A percentile compares a stretch with the other conserved stretches of the same genome.
Evolutionary conservation across 2,329 filamentous ascomycete genomes (phyloP).

Genomic region (Penicillium sp.): DNA sequence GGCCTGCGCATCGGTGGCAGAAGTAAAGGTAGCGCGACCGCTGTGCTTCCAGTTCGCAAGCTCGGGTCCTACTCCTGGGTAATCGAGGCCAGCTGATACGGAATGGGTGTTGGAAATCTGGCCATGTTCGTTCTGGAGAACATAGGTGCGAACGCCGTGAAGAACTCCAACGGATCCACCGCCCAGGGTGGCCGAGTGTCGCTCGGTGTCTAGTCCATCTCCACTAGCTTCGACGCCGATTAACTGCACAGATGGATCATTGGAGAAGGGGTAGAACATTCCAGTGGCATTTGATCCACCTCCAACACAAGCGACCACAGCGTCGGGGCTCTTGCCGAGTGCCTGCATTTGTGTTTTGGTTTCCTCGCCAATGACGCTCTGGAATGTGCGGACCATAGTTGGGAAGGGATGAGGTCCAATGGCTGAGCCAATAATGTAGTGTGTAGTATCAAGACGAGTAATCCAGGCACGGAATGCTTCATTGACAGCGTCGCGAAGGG

Average conservation of each 20-base stretch:
- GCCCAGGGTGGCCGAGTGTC: constrained; percentile 85
- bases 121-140: constrained; percentile 90
- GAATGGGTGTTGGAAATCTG: constrained; percentile 96
- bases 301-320: constrained; percentile 93
- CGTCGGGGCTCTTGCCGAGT: constrained; percentile 87
- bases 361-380: constrained; percentile 92
- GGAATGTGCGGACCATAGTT: constrained; percentile 95
- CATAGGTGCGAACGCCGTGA: constrained; percentile 93
- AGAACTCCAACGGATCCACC: constrained; percentile 89
- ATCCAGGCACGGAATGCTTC: constrained; percentile 95
- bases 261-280: constrained; percentile 97
- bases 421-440: constrained; percentile 97
- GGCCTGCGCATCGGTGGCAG: constrained; percentile 87
- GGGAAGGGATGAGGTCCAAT: constrained; percentile 98
- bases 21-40: constrained; percentile 81
- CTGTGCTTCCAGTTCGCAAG: constrained; percentile 90
- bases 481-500: constrained; percentile 86
- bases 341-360: constrained; percentile 89
- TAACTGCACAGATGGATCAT: constrained; percentile 81
- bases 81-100: constrained; percentile 93
- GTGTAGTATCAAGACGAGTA: constrained; percentile 87
- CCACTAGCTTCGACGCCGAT: constrained; percentile 94
- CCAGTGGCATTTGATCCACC: constrained; percentile 92
- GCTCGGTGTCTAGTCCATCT: constrained; percentile 81
- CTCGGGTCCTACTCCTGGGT: constrained; percentile 94